Base-by-base conservation (phyloP, 768 basidiomycete species). In the Guyanaporus albipodus region DNA sequence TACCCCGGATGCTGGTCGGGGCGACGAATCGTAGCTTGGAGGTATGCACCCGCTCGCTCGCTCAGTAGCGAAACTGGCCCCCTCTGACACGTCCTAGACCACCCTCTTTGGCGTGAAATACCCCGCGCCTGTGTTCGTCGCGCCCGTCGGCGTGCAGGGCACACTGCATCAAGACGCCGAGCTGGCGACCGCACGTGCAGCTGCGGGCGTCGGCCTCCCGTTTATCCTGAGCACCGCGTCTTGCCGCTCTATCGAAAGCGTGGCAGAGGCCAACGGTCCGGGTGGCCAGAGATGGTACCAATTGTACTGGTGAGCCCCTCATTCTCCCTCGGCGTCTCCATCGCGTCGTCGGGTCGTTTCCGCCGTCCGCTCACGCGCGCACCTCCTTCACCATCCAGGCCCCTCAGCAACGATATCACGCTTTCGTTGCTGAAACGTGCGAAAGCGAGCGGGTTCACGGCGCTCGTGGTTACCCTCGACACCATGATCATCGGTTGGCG, bases 401-500 rank as follows among this genome's bases (percentile, higher is more conserved):
- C 87, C 2, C 67, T 68, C 11, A 67, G 72, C 8, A 61, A 83
- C 36, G 83, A 82, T 4, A 62, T 87, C 19, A 81, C 79, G 0
- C 61, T 82, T 27, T 88, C 85, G 18, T 42, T 90, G 21, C 74
- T 91, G 19, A 66, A 70, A 11, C 79, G 88, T 3, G 83, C 80
- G 10, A 86, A 87, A 62, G 72, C 68, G 1, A 78, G 67, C 44
- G 83, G 83, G 14, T 91, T 79, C 67, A 77, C 70, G 4, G 78
- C 81, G 12, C 80, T 91, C 28, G 78, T 91, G n/a, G 73, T 91
- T 52, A 90, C 89, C 0, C 71, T 90, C 11, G 88, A 91, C 63
- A 85, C 86, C 1, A 81, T 82, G 75, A 43, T 68, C 0, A 63
- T 89, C 26, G 87, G 85, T 19, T 90, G 84, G 85, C 79, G 86